phyloP scores from a whole-genome alignment of 2,329 filamentous ascomycete species.

The Neonectria faginata region DNA sequence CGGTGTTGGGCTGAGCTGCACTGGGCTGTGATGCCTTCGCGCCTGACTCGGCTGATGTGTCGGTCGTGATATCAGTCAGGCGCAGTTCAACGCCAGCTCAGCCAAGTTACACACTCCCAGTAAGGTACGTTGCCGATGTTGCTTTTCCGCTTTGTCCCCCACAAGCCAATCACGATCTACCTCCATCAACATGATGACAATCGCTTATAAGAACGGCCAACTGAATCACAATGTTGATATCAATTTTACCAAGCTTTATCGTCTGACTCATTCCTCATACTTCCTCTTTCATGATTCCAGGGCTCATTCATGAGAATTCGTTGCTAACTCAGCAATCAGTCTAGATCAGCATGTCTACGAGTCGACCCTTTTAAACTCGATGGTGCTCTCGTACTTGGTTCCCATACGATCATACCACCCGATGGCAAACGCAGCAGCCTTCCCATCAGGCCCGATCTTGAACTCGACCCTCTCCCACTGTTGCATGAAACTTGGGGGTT shows the following conservation, averaged over 20 bases:
- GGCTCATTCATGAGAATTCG: constrained; percentile 18
- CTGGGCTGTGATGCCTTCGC: background rate
- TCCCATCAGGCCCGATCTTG: constrained; percentile 33
- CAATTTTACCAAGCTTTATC: constrained; percentile 73
- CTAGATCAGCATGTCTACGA: constrained; percentile 16
- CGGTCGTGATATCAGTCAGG: constrained; percentile 11
- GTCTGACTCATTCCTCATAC: constrained; percentile 60
- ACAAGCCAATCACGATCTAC: constrained; percentile 25
- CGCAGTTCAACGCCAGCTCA: background rate
- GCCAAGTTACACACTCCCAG: constrained; percentile 19
- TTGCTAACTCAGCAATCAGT: constrained; percentile 43
- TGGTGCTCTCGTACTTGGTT: constrained; percentile 26
- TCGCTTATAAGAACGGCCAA: constrained; percentile 74
- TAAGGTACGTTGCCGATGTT: constrained; percentile 38
- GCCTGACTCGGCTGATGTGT: background rate
- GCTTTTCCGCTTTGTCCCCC: constrained; percentile 32
- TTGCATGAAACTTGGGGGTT: constrained; percentile 15
- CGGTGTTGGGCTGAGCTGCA: constrained; percentile 15
- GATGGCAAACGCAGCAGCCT: constrained; percentile 25
- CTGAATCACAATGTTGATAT: constrained; percentile 70
- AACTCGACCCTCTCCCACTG: constrained; percentile 31
- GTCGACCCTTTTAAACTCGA: constrained; percentile 28
- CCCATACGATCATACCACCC: constrained; percentile 27
- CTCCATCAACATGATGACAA: constrained; percentile 63
- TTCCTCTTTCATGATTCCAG: constrained; percentile 26